Base-by-base conservation (phyloP, 768 basidiomycete genomes). In the Mycena crocata region DNA sequence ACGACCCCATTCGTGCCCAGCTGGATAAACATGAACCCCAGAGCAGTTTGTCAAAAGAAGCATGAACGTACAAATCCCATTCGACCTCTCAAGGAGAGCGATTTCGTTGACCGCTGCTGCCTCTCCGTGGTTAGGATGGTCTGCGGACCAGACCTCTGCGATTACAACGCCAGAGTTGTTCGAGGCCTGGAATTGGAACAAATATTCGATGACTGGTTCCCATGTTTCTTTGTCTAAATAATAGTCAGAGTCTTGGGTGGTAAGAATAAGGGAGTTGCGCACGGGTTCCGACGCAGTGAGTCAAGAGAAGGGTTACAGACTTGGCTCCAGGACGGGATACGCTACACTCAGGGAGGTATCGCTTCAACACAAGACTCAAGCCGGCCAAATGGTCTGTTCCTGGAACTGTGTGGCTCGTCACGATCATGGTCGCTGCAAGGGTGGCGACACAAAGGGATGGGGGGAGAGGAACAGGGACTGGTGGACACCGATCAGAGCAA, bases 121-220 rank as follows among this genome's bases (percentile, higher is more conserved):
- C 39, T 54, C 52, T n/a, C 52, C 52, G 37, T 54, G 52, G 21
- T 54, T 54, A 3, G 52, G 52, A 23, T 32, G 39, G 24, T 54
- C 52, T n/a, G 26, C 21, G 8, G 52, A 54, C 52, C 52, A 54
- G 35, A 21, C 37, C 23, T 54, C 52, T 5, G 14, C 28, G 26
- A 54, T 28, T 2, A 19, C 19, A 24, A 39, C 52, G 15, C 52
- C 35, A 23, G n/a, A 9, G 23, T 5, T 5, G 24, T 2, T 17
- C 21, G 31, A 51, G 19, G 34, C 5, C 15, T 54, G 52, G 24
- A 54, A 39, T 13, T 39, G 52, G 37, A 17, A 54, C 14, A 54
- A 21, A 13, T 28, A n/a, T 54, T 54, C 34, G 35, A 54, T 54
- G 6, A 39, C 35, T 8, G 52, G 52, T 23, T 23, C 52, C 52